Evolutionary conservation across 495 filamentous ascomycete species (phyloP), one percentile per base, ranked within the genome.

Genomic region (Jackrogersella multiformis): DNA sequence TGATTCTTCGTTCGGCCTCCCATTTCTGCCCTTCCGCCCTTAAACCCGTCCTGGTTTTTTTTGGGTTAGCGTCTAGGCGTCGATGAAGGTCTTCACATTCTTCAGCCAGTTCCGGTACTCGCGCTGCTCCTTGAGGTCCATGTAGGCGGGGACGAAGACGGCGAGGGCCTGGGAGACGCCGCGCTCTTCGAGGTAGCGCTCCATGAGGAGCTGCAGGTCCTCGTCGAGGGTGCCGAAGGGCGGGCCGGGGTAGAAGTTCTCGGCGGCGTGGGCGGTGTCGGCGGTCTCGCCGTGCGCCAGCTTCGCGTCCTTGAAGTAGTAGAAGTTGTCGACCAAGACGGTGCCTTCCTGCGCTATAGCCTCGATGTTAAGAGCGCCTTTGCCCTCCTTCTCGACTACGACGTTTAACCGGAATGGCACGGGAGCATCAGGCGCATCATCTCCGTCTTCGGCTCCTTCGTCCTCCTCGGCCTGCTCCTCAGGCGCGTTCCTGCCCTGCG

Each of bases 121-220:
- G 85, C 88, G 92, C 87, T 99, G 94, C 87, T 99, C 95, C 88
- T 99, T 99, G 79, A 90, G 88, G 78, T 97, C 92, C 73, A 98
- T 94, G 81, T 97, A 99, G 75, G 98, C 94, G 52, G 93, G 93
- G 51, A 96, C 87, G 79, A 97, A 97, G 65, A 92, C 80, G 57
- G 93, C 93, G 72, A 99, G 84, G 64, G 88, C 86, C 60, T 91
- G 89, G 74, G 95, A 92, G 79, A 99, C 86, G 61, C 95, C 94
- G 71, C 95, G 85, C 84, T 96, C 95, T 77, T 97, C 94, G 57
- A 99, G 84, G 81, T 95, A 98, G 64, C 92, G 87, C 85, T 98
- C 95, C 75, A 97, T 80, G 73, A 96, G 81, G 55, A 91, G 83
- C 81, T 98, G 93, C 36, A 99, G 85, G 71, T 97, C 95, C 81